Conservation (phyloP, 352 stramenopile genomes). For the Elongisporangium anandrum region DNA sequence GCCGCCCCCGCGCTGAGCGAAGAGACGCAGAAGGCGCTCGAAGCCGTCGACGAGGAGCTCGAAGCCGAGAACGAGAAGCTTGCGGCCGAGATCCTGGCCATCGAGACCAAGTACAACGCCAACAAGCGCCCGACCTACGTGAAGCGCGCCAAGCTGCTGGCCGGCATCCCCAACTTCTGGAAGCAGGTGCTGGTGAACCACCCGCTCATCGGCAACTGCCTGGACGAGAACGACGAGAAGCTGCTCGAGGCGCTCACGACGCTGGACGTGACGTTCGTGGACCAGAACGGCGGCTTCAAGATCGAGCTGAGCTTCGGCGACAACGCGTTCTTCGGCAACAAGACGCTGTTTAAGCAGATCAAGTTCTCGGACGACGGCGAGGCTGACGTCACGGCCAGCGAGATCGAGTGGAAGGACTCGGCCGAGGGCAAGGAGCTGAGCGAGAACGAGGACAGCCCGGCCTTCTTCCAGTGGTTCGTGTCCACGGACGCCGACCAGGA, state of each 20-base stretch:
- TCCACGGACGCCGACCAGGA: constrained; percentile 51
- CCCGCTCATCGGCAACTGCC: constrained; percentile 38
- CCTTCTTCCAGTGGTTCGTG: constrained; percentile 69
- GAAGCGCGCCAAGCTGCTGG: constrained; percentile 62
- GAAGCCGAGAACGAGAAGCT: constrained; percentile 63
- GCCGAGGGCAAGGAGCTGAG: constrained; percentile 44
- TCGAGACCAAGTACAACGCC: constrained; percentile 77
- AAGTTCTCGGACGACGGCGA: constrained; percentile 66
- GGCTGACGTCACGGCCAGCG: constrained; percentile 39
- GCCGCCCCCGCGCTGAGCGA: constrained; percentile 21
- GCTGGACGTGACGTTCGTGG: constrained; percentile 60
- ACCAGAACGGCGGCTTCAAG: constrained; percentile 67
- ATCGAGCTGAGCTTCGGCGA: constrained; percentile 69
- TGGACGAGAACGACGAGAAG: constrained; percentile 48
- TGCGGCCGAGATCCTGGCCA: constrained; percentile 55
- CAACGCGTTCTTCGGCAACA: constrained; percentile 58
- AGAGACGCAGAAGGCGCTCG: constrained; percentile 54
- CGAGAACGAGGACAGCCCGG: constrained; percentile 17
- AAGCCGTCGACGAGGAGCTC: constrained; percentile 53
- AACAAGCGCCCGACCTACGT: constrained; percentile 59
- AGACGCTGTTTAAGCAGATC: constrained; percentile 65
- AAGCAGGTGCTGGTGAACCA: constrained; percentile 74
- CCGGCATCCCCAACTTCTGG: constrained; percentile 70
- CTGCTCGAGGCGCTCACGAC: constrained; percentile 46
- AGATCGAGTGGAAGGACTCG: constrained; percentile 59